phyloP scores from a whole-genome alignment of 1,284 basidiomycete species.

The Butyriboletus pseudospeciosus region DNA sequence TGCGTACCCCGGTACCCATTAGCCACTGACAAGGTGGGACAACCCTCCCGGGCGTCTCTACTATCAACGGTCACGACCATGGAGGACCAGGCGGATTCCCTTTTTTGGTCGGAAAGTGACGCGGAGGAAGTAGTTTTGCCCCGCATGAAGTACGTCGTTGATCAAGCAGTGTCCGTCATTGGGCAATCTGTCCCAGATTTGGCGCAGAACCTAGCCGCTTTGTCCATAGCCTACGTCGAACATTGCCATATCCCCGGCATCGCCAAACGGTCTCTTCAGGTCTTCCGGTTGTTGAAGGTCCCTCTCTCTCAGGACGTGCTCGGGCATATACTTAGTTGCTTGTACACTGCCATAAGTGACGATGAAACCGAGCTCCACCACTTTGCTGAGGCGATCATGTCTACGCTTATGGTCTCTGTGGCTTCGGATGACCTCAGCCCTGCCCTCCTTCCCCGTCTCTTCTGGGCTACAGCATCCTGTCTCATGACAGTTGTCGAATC shows the following conservation, averaged over 20 bases:
- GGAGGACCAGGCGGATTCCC: slow-evolving; percentile 54
- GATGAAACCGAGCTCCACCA: slow-evolving; percentile 66
- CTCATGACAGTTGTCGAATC: slow-evolving; percentile 79
- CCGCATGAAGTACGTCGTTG: slow-evolving; percentile 69
- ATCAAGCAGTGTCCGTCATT: slow-evolving; percentile 64
- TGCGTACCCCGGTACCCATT: slow-evolving; percentile 74
- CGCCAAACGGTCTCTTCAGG: slow-evolving; percentile 86
- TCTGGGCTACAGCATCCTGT: slow-evolving; percentile 83
- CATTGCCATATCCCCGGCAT: slow-evolving; percentile 81
- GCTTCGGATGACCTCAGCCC: slow-evolving; percentile 55
- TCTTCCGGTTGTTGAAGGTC: slow-evolving; percentile 83
- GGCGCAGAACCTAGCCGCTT: slow-evolving; percentile 73
- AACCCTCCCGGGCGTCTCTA: slow-evolving; percentile 45
- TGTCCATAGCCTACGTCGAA: slow-evolving; percentile 84
- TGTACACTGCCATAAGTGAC: slow-evolving; percentile 82
- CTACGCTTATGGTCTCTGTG: slow-evolving; percentile 71
- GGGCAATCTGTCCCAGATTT: slow-evolving; percentile 66
- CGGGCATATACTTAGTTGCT: slow-evolving; percentile 74
- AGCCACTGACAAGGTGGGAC: slow-evolving; percentile 49
- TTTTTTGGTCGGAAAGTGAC: slow-evolving; percentile 77
- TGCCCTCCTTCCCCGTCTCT: slow-evolving; percentile 73
- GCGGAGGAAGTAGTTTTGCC: slow-evolving; percentile 47
- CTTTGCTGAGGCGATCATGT: slow-evolving; percentile 81
- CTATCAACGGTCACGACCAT: slow-evolving; percentile 52
- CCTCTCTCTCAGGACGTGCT: slow-evolving; percentile 70